Percentiles rank a stretch among this genome's conserved stretches.
Conservation (phyloP, 1,284 basidiomycete species). For the Cystobasidium pallidum region DNA sequence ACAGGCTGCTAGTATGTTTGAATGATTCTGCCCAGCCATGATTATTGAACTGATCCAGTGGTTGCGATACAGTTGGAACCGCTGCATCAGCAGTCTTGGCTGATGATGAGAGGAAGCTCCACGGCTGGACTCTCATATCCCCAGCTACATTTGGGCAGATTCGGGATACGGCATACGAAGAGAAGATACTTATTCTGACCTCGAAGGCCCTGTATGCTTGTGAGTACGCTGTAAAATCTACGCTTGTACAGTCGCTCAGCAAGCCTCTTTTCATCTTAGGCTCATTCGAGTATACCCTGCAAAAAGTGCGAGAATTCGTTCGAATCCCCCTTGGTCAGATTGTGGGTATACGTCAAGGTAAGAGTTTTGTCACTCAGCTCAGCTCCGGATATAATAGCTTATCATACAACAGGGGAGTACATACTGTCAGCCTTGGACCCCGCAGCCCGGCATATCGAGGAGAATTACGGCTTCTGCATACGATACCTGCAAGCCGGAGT, state of each 20-base stretch:
- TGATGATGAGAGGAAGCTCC: slow-evolving; percentile 77
- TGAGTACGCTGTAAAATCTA: neutral
- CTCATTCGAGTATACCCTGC: slow-evolving; percentile 51
- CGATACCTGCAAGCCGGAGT: slow-evolving; percentile 71
- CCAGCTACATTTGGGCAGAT: slow-evolving; percentile 74
- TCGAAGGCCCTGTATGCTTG: slow-evolving; percentile 48
- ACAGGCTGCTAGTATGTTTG: slow-evolving; percentile 68
- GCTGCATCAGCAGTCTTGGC: slow-evolving; percentile 76
- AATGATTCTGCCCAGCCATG: slow-evolving; percentile 53
- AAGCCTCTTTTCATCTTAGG: slow-evolving; percentile 17
- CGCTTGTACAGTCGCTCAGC: neutral
- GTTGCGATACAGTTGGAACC: slow-evolving; percentile 65
- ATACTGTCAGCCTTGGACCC: slow-evolving; percentile 88
- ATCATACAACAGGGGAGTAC: slow-evolving; percentile 69
- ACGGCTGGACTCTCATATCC: slow-evolving; percentile 89
- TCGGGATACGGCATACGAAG: slow-evolving; percentile 78
- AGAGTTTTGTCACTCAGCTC: slow-evolving; percentile 12
- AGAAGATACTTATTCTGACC: slow-evolving; percentile 80
- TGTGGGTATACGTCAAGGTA: slow-evolving; percentile 79
- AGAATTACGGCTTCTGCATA: slow-evolving; percentile 83
- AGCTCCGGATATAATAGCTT: neutral
- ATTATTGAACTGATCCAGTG: neutral
- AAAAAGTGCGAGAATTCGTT: slow-evolving; percentile 63
- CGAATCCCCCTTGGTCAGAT: slow-evolving; percentile 84
- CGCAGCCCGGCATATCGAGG: slow-evolving; percentile 76